Conservation (phyloP, 2,329 filamentous ascomycete species). For the Neopestalotiopsis sp. region DNA sequence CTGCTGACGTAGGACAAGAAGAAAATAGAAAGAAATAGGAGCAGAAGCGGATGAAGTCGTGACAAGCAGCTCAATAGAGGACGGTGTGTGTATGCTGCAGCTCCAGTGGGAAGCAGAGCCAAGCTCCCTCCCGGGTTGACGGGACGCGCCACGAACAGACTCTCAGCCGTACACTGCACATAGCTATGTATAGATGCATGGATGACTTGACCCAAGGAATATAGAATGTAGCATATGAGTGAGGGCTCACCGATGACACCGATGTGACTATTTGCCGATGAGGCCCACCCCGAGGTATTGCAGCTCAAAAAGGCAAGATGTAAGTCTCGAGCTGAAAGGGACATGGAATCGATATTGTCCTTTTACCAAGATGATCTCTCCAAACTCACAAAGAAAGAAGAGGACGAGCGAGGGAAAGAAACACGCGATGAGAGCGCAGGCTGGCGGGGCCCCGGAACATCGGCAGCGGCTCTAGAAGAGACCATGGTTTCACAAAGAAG, state of each 20-base stretch:
- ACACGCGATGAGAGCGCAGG: background rate
- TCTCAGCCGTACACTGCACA: background rate
- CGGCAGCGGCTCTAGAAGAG: background rate
- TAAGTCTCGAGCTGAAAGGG: background rate
- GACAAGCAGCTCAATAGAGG: background rate
- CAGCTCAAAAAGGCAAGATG: background rate
- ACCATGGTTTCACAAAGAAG: slow-evolving; percentile 12
- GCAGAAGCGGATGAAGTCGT: background rate
- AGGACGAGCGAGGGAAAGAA: background rate
- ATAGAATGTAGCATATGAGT: background rate
- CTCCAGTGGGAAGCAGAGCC: background rate
- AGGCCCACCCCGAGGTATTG: background rate
- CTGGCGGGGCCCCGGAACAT: background rate
- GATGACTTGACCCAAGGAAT: too few species aligned
- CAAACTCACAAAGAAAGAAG: background rate
- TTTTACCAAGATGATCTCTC: background rate
- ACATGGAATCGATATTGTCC: background rate
- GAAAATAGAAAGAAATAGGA: background rate
- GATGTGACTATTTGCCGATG: background rate
- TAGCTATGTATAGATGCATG: too few species aligned
- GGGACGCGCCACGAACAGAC: slow-evolving; percentile 3
- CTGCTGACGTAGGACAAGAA: background rate
- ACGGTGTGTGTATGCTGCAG: background rate
- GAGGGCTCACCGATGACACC: background rate
- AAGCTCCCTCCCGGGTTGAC: background rate